Conservation (phyloP, 2,329 filamentous ascomycete species). For the Aspergillus japonicus region DNA sequence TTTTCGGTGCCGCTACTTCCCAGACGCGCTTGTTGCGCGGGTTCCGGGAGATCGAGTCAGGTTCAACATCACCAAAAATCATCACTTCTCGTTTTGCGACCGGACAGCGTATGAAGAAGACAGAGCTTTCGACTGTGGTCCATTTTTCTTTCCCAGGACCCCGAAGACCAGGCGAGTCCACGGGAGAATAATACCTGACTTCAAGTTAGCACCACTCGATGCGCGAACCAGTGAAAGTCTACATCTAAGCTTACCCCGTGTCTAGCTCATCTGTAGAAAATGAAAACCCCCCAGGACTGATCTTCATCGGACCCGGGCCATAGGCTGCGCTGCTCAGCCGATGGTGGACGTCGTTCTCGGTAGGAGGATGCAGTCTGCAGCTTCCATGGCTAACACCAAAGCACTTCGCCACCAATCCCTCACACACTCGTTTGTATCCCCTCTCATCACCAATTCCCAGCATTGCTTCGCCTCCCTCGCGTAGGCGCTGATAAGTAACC, state of each 20-base stretch:
- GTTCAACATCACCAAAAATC: conserved; percentile 94
- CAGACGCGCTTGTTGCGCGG: conserved; percentile 82
- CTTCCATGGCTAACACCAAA: conserved; percentile 87
- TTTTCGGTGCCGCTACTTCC: conserved; percentile 83
- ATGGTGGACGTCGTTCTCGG: conserved; percentile 53
- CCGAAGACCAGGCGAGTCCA: conserved; percentile 26
- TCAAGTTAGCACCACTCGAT: not conserved
- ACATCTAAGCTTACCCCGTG: conserved; percentile 25
- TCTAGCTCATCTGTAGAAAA: conserved; percentile 23
- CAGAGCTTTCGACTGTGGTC: conserved; percentile 67
- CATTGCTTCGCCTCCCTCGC: conserved; percentile 82
- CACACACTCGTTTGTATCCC: conserved; percentile 84
- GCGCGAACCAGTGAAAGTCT: not conserved
- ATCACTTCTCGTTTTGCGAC: conserved; percentile 72
- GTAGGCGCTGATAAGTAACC: conserved; percentile 83
- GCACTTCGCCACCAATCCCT: conserved; percentile 83
- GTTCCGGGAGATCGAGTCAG: conserved; percentile 77
- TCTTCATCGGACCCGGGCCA: conserved; percentile 49
- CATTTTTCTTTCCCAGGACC: conserved; percentile 12
- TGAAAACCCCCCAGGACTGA: conserved; percentile 39
- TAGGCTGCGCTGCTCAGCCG: conserved; percentile 52
- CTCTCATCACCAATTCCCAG: conserved; percentile 75
- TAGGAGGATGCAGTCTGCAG: conserved; percentile 69
- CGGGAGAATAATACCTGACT: conserved; percentile 26
- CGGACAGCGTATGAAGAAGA: conserved; percentile 85